Conservation (phyloP, 495 filamentous ascomycete genomes). For the Daldinia decipiens region DNA sequence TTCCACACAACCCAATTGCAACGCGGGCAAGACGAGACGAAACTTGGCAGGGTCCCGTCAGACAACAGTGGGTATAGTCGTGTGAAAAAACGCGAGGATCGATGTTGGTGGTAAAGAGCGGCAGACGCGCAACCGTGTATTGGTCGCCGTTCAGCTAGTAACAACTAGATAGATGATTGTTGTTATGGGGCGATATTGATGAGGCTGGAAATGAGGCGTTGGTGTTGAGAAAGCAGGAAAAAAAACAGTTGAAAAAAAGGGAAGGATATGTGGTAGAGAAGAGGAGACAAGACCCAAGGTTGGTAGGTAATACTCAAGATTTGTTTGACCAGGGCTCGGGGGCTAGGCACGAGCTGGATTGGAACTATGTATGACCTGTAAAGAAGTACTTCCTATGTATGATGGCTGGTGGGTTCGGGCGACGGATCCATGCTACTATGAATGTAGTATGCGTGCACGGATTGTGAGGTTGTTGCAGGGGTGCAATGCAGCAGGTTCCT, state of each 20-base stretch:
- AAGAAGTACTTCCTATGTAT: constrained; percentile 11
- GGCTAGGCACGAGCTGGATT: constrained; percentile 46
- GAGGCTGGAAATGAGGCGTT: constrained; percentile 26
- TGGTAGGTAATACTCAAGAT: constrained; percentile 46
- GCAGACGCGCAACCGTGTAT: constrained; percentile 25
- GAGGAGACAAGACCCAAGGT: constrained; percentile 31
- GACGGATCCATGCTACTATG: constrained; percentile 37
- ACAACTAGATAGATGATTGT: constrained; percentile 13
- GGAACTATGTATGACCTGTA: constrained; percentile 34
- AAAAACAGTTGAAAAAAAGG: constrained; percentile 33
- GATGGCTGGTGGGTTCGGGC: constrained; percentile 44
- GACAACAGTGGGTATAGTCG: constrained; percentile 38
- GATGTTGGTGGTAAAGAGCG: constrained; percentile 2
- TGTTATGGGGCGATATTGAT: constrained; percentile 17
- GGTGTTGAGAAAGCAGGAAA: constrained; percentile 21
- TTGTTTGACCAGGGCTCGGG: constrained; percentile 46
- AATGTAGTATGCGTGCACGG: constrained; percentile 5
- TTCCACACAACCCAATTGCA: constrained; percentile 37
- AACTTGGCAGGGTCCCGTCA: constrained; percentile 35
- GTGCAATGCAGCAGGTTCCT: constrained; percentile 13
- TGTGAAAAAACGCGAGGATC: constrained; percentile 11
- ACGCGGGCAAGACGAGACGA: constrained; percentile 27
- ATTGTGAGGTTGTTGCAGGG: constrained; percentile 18
- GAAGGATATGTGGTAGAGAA: constrained; percentile 39
- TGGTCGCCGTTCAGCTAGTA: not conserved